Evolutionary conservation across 2,329 filamentous ascomycete species (phyloP).

Genomic region (Fusarium sp.): DNA sequence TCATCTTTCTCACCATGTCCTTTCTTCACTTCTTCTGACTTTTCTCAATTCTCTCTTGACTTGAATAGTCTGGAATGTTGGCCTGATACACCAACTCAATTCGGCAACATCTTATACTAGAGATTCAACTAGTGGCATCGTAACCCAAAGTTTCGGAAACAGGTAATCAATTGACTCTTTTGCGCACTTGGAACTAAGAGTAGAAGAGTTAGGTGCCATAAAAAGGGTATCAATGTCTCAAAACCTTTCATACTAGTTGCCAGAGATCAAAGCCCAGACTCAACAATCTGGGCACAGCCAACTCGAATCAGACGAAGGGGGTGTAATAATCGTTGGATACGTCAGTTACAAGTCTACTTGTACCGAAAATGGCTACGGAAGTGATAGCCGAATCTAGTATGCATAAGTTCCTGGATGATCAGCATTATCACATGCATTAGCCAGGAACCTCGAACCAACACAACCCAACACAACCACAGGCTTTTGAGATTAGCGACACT

Average conservation of each 20-base stretch:
- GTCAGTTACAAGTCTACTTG: not conserved
- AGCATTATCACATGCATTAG: not conserved
- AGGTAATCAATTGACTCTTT: not conserved
- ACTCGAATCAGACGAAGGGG: not conserved
- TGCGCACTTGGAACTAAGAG: not conserved
- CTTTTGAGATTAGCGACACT: not conserved
- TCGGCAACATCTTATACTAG: not conserved
- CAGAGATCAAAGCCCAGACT: not conserved
- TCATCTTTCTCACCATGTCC: not conserved
- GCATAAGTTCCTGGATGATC: not conserved
- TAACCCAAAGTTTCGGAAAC: not conserved
- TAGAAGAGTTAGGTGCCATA: not conserved
- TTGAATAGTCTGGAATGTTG: not conserved
- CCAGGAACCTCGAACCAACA: not conserved
- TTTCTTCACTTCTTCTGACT: not conserved
- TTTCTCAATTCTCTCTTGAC: not conserved
- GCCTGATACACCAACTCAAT: not conserved
- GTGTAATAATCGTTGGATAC: not conserved
- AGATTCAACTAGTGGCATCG: not conserved
- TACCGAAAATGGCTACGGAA: not conserved
- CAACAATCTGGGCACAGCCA: not conserved
- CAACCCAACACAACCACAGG: not conserved
- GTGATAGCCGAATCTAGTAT: not conserved
- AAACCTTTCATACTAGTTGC: not conserved
- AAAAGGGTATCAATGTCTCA: not conserved